Percentiles rank a stretch among this genome's conserved stretches.
Evolutionary conservation across 2,329 filamentous ascomycete species (phyloP).

Genomic region (Aspergillus ibericus): DNA sequence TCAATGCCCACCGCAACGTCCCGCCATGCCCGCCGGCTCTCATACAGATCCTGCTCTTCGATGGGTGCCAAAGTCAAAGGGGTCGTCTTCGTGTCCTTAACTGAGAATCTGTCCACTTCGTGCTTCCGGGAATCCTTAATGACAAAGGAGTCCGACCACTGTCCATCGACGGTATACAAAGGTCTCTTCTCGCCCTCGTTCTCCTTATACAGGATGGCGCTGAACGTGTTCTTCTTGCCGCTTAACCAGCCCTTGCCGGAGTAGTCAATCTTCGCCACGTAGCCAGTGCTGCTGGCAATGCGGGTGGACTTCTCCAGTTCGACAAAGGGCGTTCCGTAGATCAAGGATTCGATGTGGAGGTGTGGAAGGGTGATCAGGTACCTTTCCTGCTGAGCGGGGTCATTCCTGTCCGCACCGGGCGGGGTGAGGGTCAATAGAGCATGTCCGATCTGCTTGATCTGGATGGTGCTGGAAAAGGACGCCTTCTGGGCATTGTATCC

Average conservation of each 20-base stretch:
- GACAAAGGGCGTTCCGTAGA: constrained; percentile 73
- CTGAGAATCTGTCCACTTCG: constrained; percentile 61
- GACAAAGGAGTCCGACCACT: constrained; percentile 83
- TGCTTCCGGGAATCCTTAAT: constrained; percentile 66
- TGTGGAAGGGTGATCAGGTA: constrained; percentile 90
- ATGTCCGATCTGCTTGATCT: constrained; percentile 92
- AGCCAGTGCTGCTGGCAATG: constrained; percentile 84
- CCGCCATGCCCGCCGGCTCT: constrained; percentile 83
- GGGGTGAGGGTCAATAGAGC: constrained; percentile 70
- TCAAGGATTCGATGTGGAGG: constrained; percentile 90
- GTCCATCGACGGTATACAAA: constrained; percentile 79
- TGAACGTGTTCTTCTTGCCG: constrained; percentile 92
- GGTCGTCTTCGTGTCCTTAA: constrained; percentile 59
- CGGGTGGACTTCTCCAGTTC: constrained; percentile 83
- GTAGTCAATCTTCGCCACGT: constrained; percentile 87
- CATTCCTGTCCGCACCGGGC: constrained; percentile 53
- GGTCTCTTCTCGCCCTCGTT: constrained; percentile 65
- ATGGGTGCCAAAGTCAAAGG: constrained; percentile 70
- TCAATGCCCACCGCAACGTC: constrained; percentile 80
- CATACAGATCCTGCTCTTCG: constrained; percentile 79
- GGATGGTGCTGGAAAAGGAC: constrained; percentile 89
- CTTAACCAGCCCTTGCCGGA: constrained; percentile 91
- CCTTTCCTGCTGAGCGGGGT: constrained; percentile 54
- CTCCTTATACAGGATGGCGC: constrained; percentile 69
- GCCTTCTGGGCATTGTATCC: constrained; percentile 97